Evolutionary conservation across 768 basidiomycete species (phyloP), one percentile per base, ranked within the genome.

Genomic region (Leucosporidium yakuticum): DNA sequence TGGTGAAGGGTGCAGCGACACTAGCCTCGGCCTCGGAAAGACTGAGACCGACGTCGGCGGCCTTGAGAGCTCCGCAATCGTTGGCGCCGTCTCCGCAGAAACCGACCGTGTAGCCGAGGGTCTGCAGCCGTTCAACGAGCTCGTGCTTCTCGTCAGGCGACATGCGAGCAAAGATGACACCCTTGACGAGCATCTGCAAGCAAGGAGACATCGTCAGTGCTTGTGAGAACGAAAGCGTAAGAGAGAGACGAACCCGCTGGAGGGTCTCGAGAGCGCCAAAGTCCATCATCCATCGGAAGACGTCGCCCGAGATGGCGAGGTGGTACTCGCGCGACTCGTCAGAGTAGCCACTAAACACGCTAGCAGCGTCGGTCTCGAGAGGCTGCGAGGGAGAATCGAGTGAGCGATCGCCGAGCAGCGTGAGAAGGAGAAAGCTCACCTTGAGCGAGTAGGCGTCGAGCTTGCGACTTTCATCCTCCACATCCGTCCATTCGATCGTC

Each of bases 81-180:
- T 99, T 99, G 3, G 96, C 96, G 51, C 96, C 96, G 76, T 99
- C 96, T 44, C 96, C 96, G 74, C 96, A 98, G 88, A 98, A 98
- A 15, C 95, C 84, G 20, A 98, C 96, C 1, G 89, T 95, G 77
- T 98, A 99, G 15, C 95, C 96, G 29, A 99, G 83, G 3, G 84
- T 82, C 75, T 98, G 96, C 17, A 99, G 82, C 2, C 95, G 85
- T 78, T 98, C 95, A 23, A 99, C 91, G 23, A 98, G 86, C 78
- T 99, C 96, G 73, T 97, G 95, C 80, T 99, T 99, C 82, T 98
- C 96, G 77, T 98, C 96, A 0, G 96, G 96, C 14, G 96, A 99
- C 96, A 99, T 98, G 29, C 96, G 86, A 14, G 96, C 94, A 77
- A 93, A 99, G 56, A 98, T 87, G 77, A 96, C 91, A 2, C 94